Base-by-base conservation (phyloP, 768 basidiomycete genomes). In the Trametes coccinea region DNA sequence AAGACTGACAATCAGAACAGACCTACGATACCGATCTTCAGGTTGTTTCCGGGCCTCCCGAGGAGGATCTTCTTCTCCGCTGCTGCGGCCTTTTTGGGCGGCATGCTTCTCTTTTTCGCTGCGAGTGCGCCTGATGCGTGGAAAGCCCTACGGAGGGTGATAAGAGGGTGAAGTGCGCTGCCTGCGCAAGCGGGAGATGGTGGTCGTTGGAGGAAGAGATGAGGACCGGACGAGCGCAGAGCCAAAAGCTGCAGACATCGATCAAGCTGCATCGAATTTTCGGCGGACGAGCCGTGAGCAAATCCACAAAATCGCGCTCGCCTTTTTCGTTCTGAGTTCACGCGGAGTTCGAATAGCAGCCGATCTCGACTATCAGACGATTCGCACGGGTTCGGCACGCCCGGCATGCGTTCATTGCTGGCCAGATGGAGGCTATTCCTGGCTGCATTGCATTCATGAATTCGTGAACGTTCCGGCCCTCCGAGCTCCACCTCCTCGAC, bases 11-110 rank as follows among this genome's bases (percentile, higher is more conserved):
- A 59, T 61, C 64, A 64, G 70, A 77, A 84, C 88, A 77, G 76
- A 93, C 93, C 95, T 82, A 98, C 96, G 83, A 97, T 96, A 73
- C 97, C 97, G 71, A 98, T 91, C 85, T 95, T 92, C 72, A 98
- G 84, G 82, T 98, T 98, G 80, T 99, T 99, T 67, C 90, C 82
- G 37, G 97, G 96, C 58, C 95, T 79, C 47, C 97, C 97, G 39
- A 98, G 87, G 16, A 95, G 77, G 29, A 80, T 76, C 77, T 93
- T 96, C 80, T 95, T 97, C 78, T 94, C 93, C 10, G 78, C 78
- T 29, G 74, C 80, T 54, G 78, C 78, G 55, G 87, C 86, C 77
- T 96, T 95, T 79, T 93, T 95, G 13, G 95, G 95, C 3, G 93
- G 88, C 94, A 96, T 97, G 72, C 76, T 85, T 77, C 87, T 88